These are phyloP conservation scores for Tulasnella sp. DNA, from an alignment of 768 basidiomycete species.

Conservation along the genomic window DNA sequence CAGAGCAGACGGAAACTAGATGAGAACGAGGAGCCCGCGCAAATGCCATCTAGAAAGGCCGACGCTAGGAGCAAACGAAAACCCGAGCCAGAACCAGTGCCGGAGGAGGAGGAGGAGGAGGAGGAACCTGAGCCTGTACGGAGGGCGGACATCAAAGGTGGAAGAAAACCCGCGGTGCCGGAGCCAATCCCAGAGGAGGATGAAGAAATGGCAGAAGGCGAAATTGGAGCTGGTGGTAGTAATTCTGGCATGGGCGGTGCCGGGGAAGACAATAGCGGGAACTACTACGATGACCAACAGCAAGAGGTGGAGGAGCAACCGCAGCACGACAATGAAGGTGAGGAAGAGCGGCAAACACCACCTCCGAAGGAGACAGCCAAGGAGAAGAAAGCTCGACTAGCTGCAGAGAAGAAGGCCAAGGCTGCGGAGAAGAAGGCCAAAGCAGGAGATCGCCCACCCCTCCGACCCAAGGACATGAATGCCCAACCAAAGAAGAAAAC, in stretches of 20 bases:
- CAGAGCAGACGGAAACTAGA: no score
- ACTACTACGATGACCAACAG: neutral
- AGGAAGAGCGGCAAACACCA: neutral
- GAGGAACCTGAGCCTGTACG: neutral
- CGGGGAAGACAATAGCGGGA: neutral
- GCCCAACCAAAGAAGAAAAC: conserved; percentile 8
- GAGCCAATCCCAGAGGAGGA: conserved; percentile 2
- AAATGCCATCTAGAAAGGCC: neutral
- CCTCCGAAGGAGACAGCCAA: neutral
- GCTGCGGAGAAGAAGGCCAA: neutral
- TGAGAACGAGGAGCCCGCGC: neutral
- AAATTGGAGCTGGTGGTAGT: neutral
- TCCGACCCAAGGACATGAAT: conserved; percentile 1
- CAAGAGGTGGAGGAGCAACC: neutral
- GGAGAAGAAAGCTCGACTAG: neutral
- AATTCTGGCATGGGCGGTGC: neutral
- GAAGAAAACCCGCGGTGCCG: neutral
- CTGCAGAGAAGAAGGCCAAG: neutral
- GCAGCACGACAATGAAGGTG: neutral
- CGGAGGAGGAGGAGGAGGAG: neutral
- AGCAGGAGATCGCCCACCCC: neutral
- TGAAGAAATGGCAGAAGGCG: neutral
- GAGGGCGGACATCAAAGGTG: neutral
- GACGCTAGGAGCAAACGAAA: neutral
- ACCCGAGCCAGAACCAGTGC: neutral